Evolutionary conservation across 495 filamentous ascomycete species (phyloP).

Genomic region (Filosporella fistucella): DNA sequence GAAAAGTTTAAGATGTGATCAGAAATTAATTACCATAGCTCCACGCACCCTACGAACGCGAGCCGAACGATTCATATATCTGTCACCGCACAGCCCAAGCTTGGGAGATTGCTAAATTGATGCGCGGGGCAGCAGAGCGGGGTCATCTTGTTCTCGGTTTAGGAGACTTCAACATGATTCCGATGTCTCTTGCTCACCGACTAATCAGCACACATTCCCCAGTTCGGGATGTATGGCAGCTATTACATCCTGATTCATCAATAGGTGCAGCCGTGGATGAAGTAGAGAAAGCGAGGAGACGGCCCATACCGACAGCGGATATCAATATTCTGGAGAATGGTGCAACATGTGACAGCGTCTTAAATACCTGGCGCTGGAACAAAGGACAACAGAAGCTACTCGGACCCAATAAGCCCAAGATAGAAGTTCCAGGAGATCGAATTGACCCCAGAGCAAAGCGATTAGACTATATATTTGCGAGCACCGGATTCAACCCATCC

Average conservation of each 20-base stretch:
- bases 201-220: constrained; percentile 75
- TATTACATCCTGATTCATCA: constrained; percentile 74
- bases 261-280: constrained; percentile 63
- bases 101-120: constrained; percentile 94
- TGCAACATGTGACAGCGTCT: constrained; percentile 76
- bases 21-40: constrained; percentile 39
- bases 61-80: constrained; percentile 77
- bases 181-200: constrained; percentile 79
- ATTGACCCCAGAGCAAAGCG: constrained; percentile 72
- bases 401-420: constrained; percentile 28
- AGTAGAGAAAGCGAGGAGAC: constrained; percentile 52
- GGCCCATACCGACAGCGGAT: constrained; percentile 60
- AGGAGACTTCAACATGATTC: constrained; percentile 95
- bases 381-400: constrained; percentile 53
- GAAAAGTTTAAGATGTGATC: neutral
- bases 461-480: constrained; percentile 93
- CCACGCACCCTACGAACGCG: constrained; percentile 83
- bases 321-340: constrained; percentile 79
- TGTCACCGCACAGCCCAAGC: constrained; percentile 90
- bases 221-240: constrained; percentile 77
- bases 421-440: constrained; percentile 46
- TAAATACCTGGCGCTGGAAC: constrained; percentile 94
- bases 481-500: constrained; percentile 13
- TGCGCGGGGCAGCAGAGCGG: constrained; percentile 77
- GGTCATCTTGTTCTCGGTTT: constrained; percentile 81